Evolutionary conservation across 768 basidiomycete genomes (phyloP).

Genomic region (Cystobasidium ongulense): DNA sequence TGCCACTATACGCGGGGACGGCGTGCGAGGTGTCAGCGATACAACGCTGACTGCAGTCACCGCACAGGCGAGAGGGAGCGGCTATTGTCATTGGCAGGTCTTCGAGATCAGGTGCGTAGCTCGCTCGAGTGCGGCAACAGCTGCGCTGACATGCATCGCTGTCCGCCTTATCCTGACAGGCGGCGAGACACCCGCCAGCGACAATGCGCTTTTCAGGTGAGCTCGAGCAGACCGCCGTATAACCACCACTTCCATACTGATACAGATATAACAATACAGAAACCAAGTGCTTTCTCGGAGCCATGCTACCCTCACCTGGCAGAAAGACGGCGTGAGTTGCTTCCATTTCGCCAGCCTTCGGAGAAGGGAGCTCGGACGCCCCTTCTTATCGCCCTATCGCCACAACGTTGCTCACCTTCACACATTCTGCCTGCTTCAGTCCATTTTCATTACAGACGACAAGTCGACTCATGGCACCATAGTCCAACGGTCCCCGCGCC

Average conservation of each 20-base stretch:
- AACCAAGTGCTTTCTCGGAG: constrained; percentile 13
- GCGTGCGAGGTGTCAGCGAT: background rate
- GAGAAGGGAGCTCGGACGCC: background rate
- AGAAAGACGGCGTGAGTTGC: background rate
- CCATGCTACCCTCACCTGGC: constrained; percentile 10
- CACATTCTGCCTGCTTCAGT: background rate
- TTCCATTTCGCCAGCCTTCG: background rate
- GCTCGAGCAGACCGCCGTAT: background rate
- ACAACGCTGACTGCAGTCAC: background rate
- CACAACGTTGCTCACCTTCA: background rate
- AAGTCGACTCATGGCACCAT: constrained; percentile 21
- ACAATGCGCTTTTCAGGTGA: constrained; percentile 17
- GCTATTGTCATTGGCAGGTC: background rate
- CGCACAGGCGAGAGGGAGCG: constrained; percentile 1
- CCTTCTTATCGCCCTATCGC: background rate
- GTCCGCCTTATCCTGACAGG: background rate
- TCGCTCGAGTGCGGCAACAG: background rate
- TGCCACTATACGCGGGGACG: background rate
- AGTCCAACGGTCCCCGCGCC: background rate
- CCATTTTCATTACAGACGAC: background rate
- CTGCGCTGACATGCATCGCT: background rate
- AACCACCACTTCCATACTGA: background rate
- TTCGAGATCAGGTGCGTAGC: constrained; percentile 1
- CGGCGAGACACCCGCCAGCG: background rate
- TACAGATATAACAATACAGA: background rate